Percentiles rank a stretch among this genome's conserved stretches.
Conservation (phyloP, 805 yeast genomes). For the Hanseniaspora mollemarum region DNA sequence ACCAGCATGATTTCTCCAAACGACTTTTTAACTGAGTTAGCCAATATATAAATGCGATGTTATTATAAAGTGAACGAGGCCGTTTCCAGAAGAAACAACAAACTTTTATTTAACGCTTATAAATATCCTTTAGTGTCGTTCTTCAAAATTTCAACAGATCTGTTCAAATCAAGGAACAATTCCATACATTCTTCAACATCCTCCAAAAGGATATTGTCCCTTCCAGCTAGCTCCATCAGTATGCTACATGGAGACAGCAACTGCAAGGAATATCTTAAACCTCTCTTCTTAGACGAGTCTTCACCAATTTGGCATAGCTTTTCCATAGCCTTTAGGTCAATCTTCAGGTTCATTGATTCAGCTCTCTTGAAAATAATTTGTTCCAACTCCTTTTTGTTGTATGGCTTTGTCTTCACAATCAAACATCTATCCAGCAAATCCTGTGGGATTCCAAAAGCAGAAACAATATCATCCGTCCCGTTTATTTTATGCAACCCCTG, state of each 20-base stretch:
- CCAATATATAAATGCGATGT: conserved; percentile 43
- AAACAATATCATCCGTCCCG: conserved; percentile 73
- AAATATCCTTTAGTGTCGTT: conserved; percentile 15
- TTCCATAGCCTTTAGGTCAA: conserved; percentile 59
- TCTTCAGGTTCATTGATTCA: conserved; percentile 57
- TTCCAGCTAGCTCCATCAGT: conserved; percentile 60
- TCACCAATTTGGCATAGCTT: conserved; percentile 63
- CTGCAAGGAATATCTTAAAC: conserved; percentile 79
- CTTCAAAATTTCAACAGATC: conserved; percentile 61
- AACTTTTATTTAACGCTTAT: background rate
- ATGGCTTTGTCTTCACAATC: conserved; percentile 87
- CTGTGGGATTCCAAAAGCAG: conserved; percentile 96
- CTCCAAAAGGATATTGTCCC: conserved; percentile 50
- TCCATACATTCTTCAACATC: conserved; percentile 78
- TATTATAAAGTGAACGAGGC: too few relatives aligned
- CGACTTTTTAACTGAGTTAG: conserved; percentile 57
- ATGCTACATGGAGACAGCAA: conserved; percentile 83
- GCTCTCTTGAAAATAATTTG: conserved; percentile 77
- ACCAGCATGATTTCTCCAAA: conserved; percentile 63
- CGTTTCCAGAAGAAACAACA: background rate
- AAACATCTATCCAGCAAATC: conserved; percentile 85
- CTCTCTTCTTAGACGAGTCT: conserved; percentile 41
- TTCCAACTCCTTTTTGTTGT: conserved; percentile 67
- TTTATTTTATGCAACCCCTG: conserved; percentile 78
- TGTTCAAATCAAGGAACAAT: conserved; percentile 73